Evolutionary conservation across 768 basidiomycete species (phyloP), one percentile per base, ranked within the genome.

Genomic region (Boletus subcaerulescens): DNA sequence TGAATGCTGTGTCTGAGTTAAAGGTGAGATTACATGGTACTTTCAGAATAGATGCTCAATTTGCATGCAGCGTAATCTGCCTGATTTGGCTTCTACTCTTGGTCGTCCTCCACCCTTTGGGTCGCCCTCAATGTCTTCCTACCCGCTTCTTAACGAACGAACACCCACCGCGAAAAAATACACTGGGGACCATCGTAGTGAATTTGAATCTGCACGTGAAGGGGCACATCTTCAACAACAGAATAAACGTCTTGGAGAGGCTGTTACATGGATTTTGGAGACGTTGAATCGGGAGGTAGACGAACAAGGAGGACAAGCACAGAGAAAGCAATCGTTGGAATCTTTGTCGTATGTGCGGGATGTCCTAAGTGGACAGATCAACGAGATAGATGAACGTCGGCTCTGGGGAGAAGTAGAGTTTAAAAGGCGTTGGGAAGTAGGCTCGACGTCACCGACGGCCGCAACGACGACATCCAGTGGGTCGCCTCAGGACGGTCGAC

Each of bases 281-380:
- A 75, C 82, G 2, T 75, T 93, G 5, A 68, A 87, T 22, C 82
- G 81, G 58, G 84, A 85, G 57, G 72, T 68, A 47, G 73, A 74
- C 13, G 62, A 73, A 50, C 52, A 58, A 22, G 48, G 33, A 12
- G 77, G 79, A 41, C 64, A 76, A 61, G 73, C 74, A 36, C 67
- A 68, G 57, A 78, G 73, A 54, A 72, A 71, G 20, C 87, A 91
- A 66, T 87, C 91, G 0, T 66, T 93, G 46, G 88, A 91, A 63
- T 84, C 85, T 12, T 73, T 93, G 38, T 77, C 87, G 12, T 89
- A 92, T 70, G 85, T 91, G 53, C 78, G 88, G 58, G 91, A 92
- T 59, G 76, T 91, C 15, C 73, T 93, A 39, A 76, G 80, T 56
- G 81, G 83, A 35, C 76, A 76, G 51, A 70, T 75, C 11, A 70